Evolutionary conservation across 495 filamentous ascomycete genomes (phyloP), one percentile per base, ranked within the genome.

Genomic region (Neurospora africana): DNA sequence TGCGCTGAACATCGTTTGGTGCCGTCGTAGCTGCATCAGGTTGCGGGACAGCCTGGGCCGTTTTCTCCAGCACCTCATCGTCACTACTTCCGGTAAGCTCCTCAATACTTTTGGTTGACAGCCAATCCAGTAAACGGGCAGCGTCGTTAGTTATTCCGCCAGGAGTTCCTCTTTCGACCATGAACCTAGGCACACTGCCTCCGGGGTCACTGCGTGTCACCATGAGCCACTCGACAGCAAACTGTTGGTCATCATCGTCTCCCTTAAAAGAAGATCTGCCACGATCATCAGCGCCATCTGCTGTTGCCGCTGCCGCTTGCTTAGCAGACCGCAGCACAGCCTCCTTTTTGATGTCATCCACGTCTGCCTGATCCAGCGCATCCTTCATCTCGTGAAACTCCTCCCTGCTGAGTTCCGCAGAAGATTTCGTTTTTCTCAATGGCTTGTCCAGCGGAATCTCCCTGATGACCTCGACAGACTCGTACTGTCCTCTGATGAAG

Each of bases 181-280:
- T 92, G 82, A 95, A 98, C 36, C 92, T 87, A 0, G 95, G 95
- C 9, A 98, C 94, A 70, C 88, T 95, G 39, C 95, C 95, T 30
- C 95, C 95, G 0, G 95, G 95, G 75, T 98, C 93, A 79, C 91
- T 94, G n/a, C 95, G 85, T 2, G 95, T 97, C 30, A 98, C 88
- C 95, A 98, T 97, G 41, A 97, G 89, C 95, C 95, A 98, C 80
- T 98, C 95, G 17, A 98, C 85, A 37, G 86, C 86, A 6, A 84
- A 81, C 23, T 81, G 82, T 13, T 68, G 69, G 13, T 19, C 72
- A 36, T 76, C 76, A 2, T 68, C 71, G 1, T n/a, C 44, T 10
- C 70, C 36, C 7, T 72, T 70, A 27, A 47, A 11, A 4, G 72
- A 68, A 5, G 58, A 41, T 35, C 72, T 69, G 70, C 58, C 43